Conservation (phyloP, 352 stramenopile species). For the Phytophthora pistaciae region DNA sequence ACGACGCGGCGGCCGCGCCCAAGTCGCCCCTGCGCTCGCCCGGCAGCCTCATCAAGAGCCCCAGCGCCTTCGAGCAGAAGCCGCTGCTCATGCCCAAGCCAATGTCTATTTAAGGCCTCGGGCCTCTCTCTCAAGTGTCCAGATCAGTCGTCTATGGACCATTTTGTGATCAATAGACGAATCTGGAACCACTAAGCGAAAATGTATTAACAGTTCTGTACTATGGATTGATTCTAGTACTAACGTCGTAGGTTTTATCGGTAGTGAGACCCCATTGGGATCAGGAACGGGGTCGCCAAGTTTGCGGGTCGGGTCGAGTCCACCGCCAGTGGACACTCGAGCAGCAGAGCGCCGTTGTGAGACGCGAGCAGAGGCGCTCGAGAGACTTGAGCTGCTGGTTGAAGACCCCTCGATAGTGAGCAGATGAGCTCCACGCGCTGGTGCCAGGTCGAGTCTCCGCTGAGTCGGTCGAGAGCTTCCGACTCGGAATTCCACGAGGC, state of each 20-base stretch:
- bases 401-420: background rate
- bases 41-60: constrained; percentile 48
- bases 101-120: constrained; percentile 61
- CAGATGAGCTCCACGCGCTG: constrained; percentile 33
- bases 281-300: constrained; percentile 20
- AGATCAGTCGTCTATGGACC: background rate
- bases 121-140: background rate
- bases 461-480: constrained; percentile 10
- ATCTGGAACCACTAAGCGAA: no score
- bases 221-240: no score
- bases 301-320: background rate
- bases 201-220: no score
- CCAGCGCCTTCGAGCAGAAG: constrained; percentile 65
- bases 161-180: constrained; percentile 1
- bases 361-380: constrained; percentile 21
- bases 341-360: constrained; percentile 12
- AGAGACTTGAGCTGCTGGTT: background rate
- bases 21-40: constrained; percentile 34
- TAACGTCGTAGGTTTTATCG: no score
- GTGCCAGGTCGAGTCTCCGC: background rate
- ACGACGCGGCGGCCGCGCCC: background rate
- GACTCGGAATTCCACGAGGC: constrained; percentile 36
- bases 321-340: constrained; percentile 29
- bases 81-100: constrained; percentile 73
- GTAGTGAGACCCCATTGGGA: constrained; percentile 19